Conservation (phyloP, 1,139 yeast species). For the Blastobotrys indianensis region DNA sequence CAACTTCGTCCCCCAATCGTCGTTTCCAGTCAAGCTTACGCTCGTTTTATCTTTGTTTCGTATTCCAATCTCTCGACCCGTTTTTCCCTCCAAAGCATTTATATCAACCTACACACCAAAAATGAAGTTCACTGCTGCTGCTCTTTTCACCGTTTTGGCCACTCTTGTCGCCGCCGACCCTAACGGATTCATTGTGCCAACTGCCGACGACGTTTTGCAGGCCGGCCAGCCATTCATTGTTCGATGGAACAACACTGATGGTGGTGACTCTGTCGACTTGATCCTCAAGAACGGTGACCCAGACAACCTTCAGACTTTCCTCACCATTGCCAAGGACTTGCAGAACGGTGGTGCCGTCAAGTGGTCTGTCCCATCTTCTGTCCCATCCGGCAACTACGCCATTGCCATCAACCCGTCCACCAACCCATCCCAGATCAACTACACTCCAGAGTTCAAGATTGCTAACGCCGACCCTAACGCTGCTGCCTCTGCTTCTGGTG, state of each 20-base stretch:
- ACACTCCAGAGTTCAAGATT: slow-evolving; percentile 34
- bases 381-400: slow-evolving; percentile 32
- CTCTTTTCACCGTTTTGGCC: slow-evolving; percentile 16
- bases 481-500: slow-evolving; percentile 18
- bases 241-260: slow-evolving; percentile 33
- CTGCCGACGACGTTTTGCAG: slow-evolving; percentile 24
- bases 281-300: slow-evolving; percentile 32
- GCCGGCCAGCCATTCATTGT: slow-evolving; percentile 33
- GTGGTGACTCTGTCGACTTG: slow-evolving; percentile 32
- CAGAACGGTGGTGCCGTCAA: slow-evolving; percentile 36
- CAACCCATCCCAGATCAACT: slow-evolving; percentile 30
- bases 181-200: slow-evolving; percentile 33
- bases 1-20: neutral
- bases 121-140: slow-evolving; percentile 13
- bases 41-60: neutral
- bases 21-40: neutral
- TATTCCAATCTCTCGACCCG: neutral
- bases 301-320: slow-evolving; percentile 29
- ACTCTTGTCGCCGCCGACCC: slow-evolving; percentile 18
- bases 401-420: slow-evolving; percentile 31
- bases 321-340: slow-evolving; percentile 32
- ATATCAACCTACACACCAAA: slow-evolving; percentile 3
- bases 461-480: slow-evolving; percentile 19
- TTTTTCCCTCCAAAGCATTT: neutral
- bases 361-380: slow-evolving; percentile 33